phyloP scores from a whole-genome alignment of 176 grass and related monocot genomes.

The Carex parvula region DNA sequence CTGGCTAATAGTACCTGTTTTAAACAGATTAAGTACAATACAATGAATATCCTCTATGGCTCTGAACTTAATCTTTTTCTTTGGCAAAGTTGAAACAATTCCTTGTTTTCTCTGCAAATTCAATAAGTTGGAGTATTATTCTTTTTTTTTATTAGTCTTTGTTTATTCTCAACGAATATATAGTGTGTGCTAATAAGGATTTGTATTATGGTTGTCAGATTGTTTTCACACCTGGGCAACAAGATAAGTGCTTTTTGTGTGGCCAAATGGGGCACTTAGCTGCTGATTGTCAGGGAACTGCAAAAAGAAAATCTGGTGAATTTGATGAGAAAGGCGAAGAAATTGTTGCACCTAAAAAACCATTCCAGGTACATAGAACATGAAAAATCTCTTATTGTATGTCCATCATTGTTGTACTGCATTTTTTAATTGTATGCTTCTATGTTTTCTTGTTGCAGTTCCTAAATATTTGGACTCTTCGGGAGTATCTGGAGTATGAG shows the following conservation, averaged over 20 bases:
- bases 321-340: conserved; percentile 84
- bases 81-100: background rate
- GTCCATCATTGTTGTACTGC: background rate
- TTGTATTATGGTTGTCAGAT: conserved; percentile 51
- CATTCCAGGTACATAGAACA: conserved; percentile 64
- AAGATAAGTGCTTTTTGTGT: conserved; percentile 97
- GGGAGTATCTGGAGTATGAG: conserved; percentile 92
- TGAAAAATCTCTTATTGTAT: background rate
- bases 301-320: conserved; percentile 92
- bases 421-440: conserved; percentile 15
- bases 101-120: background rate
- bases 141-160: background rate
- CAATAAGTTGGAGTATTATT: background rate
- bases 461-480: conserved; percentile 96
- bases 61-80: background rate
- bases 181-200: conserved; percentile 18
- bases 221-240: conserved; percentile 89
- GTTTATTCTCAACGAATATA: background rate
- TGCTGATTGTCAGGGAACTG: conserved; percentile 83
- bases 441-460: conserved; percentile 44
- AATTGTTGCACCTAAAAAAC: conserved; percentile 63
- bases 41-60: background rate
- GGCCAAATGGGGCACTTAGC: conserved; percentile 97
- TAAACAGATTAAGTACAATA: conserved; percentile 1
- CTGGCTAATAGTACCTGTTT: background rate